Evolutionary conservation across 2,329 filamentous ascomycete genomes (phyloP).

Genomic region (Xylaria sp.): DNA sequence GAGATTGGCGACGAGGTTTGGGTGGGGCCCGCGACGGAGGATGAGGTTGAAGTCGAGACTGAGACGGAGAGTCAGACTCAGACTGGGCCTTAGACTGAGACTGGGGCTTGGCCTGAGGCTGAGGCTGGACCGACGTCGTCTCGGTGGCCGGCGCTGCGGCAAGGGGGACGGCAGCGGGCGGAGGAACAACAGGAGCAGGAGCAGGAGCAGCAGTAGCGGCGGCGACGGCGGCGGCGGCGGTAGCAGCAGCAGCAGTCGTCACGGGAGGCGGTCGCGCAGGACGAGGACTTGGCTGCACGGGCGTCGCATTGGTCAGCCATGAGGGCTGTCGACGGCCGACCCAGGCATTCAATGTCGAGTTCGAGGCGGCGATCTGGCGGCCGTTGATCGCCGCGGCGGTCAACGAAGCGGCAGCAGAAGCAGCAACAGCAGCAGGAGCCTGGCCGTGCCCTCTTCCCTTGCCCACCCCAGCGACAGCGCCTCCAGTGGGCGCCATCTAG

Average conservation of each 20-base stretch:
- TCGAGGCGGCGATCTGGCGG: slow-evolving; percentile 53
- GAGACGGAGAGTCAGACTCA: slow-evolving; percentile 17
- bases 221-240: slow-evolving; percentile 25
- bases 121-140: slow-evolving; percentile 18
- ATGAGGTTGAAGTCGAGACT: slow-evolving; percentile 3
- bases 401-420: background rate
- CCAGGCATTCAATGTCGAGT: slow-evolving; percentile 56
- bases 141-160: slow-evolving; percentile 28
- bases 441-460: slow-evolving; percentile 16
- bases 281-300: slow-evolving; percentile 49
- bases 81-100: background rate
- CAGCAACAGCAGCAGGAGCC: slow-evolving; percentile 2
- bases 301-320: slow-evolving; percentile 50
- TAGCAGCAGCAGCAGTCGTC: slow-evolving; percentile 13
- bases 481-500: slow-evolving; percentile 45
- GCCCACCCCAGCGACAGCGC: slow-evolving; percentile 27
- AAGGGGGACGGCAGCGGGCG: slow-evolving; percentile 21
- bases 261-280: slow-evolving; percentile 38
- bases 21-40: slow-evolving; percentile 14
- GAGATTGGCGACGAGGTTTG: slow-evolving; percentile 17
- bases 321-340: slow-evolving; percentile 52
- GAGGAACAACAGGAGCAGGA: background rate
- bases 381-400: slow-evolving; percentile 25
- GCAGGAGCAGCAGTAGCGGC: background rate
- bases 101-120: slow-evolving; percentile 24